These are phyloP conservation scores for Melanogaster broomeanus DNA, from an alignment of 768 basidiomycete genomes.

Conservation along the genomic window DNA sequence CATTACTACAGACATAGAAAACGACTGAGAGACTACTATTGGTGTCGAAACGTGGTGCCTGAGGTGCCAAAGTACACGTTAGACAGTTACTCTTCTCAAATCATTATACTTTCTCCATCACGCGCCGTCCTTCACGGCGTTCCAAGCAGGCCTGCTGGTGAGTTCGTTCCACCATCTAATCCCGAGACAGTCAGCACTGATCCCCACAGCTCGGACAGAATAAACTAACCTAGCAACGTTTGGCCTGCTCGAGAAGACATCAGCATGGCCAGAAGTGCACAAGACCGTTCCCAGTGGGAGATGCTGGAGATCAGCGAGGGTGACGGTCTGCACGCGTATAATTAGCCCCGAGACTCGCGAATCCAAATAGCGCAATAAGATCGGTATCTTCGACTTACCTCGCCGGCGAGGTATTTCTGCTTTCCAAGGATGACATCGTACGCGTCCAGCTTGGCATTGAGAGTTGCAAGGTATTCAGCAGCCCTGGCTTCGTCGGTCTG, in stretches of 20 bases:
- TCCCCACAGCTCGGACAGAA: neutral
- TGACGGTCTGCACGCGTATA: conserved; percentile 37
- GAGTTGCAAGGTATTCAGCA: conserved; percentile 7
- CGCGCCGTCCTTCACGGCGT: conserved; percentile 42
- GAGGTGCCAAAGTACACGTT: neutral
- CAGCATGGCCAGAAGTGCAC: conserved; percentile 20
- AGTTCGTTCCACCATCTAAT: conserved; percentile 57
- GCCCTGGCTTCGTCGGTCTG: conserved; percentile 24
- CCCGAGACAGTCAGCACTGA: neutral
- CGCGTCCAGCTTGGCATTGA: conserved; percentile 43
- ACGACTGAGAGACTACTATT: no score
- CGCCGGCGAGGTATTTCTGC: conserved; percentile 56
- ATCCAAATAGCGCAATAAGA: no score
- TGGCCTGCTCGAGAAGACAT: conserved; percentile 36
- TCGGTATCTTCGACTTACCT: conserved; percentile 37
- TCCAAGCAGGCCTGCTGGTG: conserved; percentile 45
- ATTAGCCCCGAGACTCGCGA: neutral
- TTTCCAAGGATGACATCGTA: conserved; percentile 58
- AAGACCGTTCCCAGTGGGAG: conserved; percentile 45
- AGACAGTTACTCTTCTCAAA: neutral
- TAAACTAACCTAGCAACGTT: conserved; percentile 44
- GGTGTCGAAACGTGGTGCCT: no score
- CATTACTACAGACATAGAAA: no score
- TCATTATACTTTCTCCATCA: neutral
- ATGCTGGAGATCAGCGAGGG: conserved; percentile 61